phyloP scores from a whole-genome alignment of 2,329 filamentous ascomycete genomes.

The Colletotrichum gloeosporioides region DNA sequence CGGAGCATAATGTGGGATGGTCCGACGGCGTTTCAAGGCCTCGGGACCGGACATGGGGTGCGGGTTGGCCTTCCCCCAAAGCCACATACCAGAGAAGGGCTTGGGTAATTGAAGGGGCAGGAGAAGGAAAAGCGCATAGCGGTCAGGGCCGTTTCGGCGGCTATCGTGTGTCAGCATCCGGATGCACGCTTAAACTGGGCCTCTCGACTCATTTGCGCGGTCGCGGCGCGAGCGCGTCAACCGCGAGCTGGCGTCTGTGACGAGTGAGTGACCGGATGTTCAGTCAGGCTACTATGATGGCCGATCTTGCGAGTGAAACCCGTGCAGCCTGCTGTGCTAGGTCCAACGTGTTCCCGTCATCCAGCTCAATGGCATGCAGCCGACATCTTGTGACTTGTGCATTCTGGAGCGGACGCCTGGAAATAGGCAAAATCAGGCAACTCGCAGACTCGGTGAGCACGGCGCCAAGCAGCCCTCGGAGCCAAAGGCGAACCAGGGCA shows the following conservation, averaged over 20 bases:
- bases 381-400: slow-evolving; percentile 15
- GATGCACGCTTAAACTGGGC: background rate
- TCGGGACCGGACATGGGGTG: background rate
- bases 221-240: background rate
- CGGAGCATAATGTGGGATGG: slow-evolving; percentile 9
- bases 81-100: background rate
- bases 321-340: background rate
- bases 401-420: background rate
- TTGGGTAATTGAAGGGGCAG: background rate
- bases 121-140: background rate
- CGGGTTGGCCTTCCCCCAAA: background rate
- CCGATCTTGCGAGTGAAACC: background rate
- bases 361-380: background rate
- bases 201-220: background rate
- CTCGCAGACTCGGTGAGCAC: slow-evolving; percentile 7
- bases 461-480: slow-evolving; percentile 6
- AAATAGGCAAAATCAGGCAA: slow-evolving; percentile 18
- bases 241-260: background rate
- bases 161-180: background rate
- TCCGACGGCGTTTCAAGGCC: slow-evolving; percentile 13
- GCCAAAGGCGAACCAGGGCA: background rate
- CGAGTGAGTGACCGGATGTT: background rate
- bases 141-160: background rate
- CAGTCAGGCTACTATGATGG: background rate
- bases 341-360: background rate